These are phyloP conservation scores for Fusarium graminum DNA, from an alignment of 2,329 filamentous ascomycete species.

Conservation along the genomic window DNA sequence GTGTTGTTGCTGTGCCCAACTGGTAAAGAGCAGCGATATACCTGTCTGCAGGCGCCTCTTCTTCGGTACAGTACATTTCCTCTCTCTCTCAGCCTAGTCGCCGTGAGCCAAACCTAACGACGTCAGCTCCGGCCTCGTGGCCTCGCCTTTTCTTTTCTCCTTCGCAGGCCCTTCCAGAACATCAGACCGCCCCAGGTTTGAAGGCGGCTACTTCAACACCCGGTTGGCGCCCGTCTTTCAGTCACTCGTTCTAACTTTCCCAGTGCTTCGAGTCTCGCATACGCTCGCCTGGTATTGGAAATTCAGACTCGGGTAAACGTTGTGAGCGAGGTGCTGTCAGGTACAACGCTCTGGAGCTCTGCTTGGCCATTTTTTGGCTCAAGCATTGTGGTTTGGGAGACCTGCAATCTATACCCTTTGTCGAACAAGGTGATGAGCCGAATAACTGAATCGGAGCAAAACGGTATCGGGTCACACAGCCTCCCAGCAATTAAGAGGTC, in stretches of 20 bases:
- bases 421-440: constrained; percentile 41
- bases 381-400: constrained; percentile 34
- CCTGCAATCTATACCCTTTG: constrained; percentile 35
- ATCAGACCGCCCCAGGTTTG: constrained; percentile 18
- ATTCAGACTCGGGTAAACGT: constrained; percentile 17
- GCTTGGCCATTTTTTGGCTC: constrained; percentile 25
- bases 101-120: constrained; percentile 46
- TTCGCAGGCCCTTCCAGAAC: constrained; percentile 45
- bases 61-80: constrained; percentile 45
- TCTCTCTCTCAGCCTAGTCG: constrained; percentile 45
- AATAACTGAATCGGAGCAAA: constrained; percentile 38
- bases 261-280: constrained; percentile 20
- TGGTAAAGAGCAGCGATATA: constrained; percentile 53
- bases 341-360: constrained; percentile 23
- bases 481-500: constrained; percentile 40
- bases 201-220: constrained; percentile 29
- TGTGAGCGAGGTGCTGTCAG: constrained; percentile 14
- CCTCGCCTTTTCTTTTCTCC: constrained; percentile 43
- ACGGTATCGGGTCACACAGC: constrained; percentile 41
- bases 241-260: constrained; percentile 36
- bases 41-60: constrained; percentile 49
- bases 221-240: constrained; percentile 14
- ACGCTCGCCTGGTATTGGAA: constrained; percentile 13
- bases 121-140: constrained; percentile 49
- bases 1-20: constrained; percentile 51